phyloP scores from a whole-genome alignment of 805 yeast genomes.

The Zygoascus bituminiphila region DNA sequence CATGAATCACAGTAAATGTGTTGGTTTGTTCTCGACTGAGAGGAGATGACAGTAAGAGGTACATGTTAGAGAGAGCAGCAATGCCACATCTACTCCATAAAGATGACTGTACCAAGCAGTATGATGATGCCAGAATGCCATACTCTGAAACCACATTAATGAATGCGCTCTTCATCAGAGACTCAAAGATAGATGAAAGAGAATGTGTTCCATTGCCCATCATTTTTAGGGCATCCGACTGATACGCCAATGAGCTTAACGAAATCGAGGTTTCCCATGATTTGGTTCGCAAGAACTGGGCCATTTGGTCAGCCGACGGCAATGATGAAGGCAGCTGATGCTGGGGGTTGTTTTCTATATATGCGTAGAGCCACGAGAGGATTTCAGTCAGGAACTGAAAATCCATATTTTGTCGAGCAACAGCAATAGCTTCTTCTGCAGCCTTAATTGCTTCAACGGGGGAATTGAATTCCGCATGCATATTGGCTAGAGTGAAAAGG shows the following conservation, averaged over 20 bases:
- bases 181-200: constrained; percentile 33
- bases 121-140: background rate
- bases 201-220: constrained; percentile 12
- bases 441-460: constrained; percentile 64
- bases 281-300: constrained; percentile 51
- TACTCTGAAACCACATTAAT: constrained; percentile 13
- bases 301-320: constrained; percentile 55
- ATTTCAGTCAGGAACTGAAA: constrained; percentile 61
- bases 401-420: constrained; percentile 82
- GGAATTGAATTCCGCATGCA: constrained; percentile 62
- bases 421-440: constrained; percentile 77
- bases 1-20: constrained; percentile 4
- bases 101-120: constrained; percentile 9
- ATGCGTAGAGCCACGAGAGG: constrained; percentile 47
- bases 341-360: constrained; percentile 57
- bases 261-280: constrained; percentile 35
- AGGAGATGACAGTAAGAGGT: constrained; percentile 4
- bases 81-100: constrained; percentile 19
- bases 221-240: constrained; percentile 11
- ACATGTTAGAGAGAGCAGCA: constrained; percentile 9
- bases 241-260: constrained; percentile 12
- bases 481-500: constrained; percentile 57
- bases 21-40: constrained; percentile 1
- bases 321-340: constrained; percentile 39
- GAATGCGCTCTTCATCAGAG: constrained; percentile 21